Evolutionary conservation across 441 rosid genomes (phyloP), one percentile per base, ranked within the genome.

Genomic region (Cnidoscolus chayamansa): DNA sequence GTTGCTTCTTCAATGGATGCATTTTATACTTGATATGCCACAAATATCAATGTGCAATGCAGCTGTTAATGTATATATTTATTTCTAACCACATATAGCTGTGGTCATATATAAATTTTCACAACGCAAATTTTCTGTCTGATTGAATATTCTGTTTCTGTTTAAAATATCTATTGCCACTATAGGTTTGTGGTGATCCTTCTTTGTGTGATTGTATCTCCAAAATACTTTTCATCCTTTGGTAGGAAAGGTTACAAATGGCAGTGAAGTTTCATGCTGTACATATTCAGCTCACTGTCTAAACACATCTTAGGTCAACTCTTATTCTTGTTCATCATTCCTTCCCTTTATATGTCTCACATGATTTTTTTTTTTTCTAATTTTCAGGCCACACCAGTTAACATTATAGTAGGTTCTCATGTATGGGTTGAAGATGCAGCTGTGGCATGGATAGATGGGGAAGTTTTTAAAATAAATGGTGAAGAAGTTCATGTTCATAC

Each of bases 381-480:
- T 82, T 67, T 76, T 80, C 86, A 96, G 99, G 96, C 90, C 68
- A 86, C 83, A 51, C 82, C 92, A 6, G 97, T 88, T 77, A 94
- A 96, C 77, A 93, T 96, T 54, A 96, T 93, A 63, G 98, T 90
- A 13, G 98, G 98, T 63, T 91, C 99, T 81, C 97, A 90, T 87
- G 99, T 91, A 15, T 96, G 99, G 99, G 96, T 88, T 67, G 99
- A 93, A 85, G 97, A 93, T 77, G 88, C 91, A 10, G 80, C n/a
- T 25, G 75, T 73, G 78, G 98, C 99, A 77, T 96, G 99, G 98
- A 78, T 89, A 80, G 93, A 91, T 83, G 99, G 97, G 70, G 98
- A 96, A 82, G 98, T 92, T 79, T 71, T 80, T 68, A 92, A 88
- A 76, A 90, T 96, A 68, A 85, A 75, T 45, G 93, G 96, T 35